Percentiles rank a stretch among this genome's conserved stretches.
These are phyloP conservation scores for Hypomontagnella submonticulosa DNA, from an alignment of 495 filamentous ascomycete genomes.

Conservation along the genomic window DNA sequence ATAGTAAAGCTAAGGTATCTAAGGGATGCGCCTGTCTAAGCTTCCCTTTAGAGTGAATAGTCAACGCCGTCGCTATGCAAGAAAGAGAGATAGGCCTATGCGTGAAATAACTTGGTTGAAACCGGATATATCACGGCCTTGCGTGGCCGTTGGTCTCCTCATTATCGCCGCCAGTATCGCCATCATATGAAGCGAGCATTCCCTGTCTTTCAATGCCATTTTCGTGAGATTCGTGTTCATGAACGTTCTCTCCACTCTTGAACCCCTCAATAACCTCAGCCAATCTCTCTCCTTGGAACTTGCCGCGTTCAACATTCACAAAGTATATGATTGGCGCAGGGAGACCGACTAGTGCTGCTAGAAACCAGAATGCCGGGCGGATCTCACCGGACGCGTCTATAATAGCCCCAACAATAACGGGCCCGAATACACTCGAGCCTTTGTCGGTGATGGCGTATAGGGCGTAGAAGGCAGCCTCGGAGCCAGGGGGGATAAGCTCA, in stretches of 20 bases:
- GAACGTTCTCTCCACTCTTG: conserved; percentile 48
- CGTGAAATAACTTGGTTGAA: conserved; percentile 8
- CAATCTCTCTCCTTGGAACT: conserved; percentile 77
- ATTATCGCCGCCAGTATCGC: conserved; percentile 18
- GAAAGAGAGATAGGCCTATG: conserved; percentile 27
- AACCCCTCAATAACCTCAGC: conserved; percentile 73
- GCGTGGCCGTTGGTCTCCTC: conserved; percentile 11
- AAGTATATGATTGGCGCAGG: conserved; percentile 86
- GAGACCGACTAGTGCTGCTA: conserved; percentile 82
- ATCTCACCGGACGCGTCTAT: conserved; percentile 92
- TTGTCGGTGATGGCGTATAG: conserved; percentile 98
- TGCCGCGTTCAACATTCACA: conserved; percentile 91
- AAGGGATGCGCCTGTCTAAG: not conserved
- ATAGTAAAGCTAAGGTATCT: not conserved
- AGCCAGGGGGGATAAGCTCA: conserved; percentile 91
- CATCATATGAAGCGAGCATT: conserved; percentile 51
- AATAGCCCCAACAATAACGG: conserved; percentile 90
- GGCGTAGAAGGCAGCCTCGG: conserved; percentile 95
- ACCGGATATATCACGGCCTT: conserved; percentile 12
- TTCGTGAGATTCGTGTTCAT: conserved; percentile 17
- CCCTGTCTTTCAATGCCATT: conserved; percentile 44
- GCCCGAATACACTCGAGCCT: conserved; percentile 92
- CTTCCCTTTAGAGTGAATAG: conserved; percentile 13
- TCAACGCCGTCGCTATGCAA: conserved; percentile 61
- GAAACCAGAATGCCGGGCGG: conserved; percentile 90